Conservation (phyloP, 2,329 filamentous ascomycete species). For the Aureobasidium melanogenum region DNA sequence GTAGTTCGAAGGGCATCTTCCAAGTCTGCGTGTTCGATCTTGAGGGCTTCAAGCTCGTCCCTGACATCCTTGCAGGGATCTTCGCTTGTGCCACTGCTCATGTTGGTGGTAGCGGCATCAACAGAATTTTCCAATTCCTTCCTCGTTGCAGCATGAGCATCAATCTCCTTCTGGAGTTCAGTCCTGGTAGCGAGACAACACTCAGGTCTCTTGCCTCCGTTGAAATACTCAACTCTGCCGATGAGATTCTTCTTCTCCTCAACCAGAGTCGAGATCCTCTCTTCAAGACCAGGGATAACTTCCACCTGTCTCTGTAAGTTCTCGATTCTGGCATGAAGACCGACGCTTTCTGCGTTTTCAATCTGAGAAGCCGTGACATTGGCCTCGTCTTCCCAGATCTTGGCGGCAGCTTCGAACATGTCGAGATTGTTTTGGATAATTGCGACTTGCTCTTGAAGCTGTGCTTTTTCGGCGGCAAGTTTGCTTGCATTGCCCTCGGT, state of each 20-base stretch:
- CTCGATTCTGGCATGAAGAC: neutral
- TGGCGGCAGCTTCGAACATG: neutral
- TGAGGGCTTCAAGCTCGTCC: neutral
- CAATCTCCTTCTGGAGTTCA: neutral
- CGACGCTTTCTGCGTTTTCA: neutral
- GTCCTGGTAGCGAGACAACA: neutral
- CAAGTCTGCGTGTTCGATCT: neutral
- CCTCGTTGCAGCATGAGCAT: neutral
- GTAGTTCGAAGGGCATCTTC: neutral
- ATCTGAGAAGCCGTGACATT: too few relatives aligned
- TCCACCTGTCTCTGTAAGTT: neutral
- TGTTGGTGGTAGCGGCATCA: neutral
- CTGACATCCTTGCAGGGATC: neutral
- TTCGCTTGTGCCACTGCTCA: too few relatives aligned
- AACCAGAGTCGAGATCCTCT: neutral
- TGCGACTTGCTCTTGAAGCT: neutral
- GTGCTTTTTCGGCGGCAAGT: neutral
- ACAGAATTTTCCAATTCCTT: neutral
- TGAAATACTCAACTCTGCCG: neutral
- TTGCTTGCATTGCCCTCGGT: neutral
- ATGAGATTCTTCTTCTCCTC: neutral
- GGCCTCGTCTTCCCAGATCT: neutral
- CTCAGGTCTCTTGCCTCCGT: neutral
- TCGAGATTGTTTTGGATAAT: neutral
- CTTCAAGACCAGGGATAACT: neutral